Percentiles rank a stretch among this genome's conserved stretches.
phyloP scores from a whole-genome alignment of 257 asterid genomes.

The Oldenlandia corymbosa region DNA sequence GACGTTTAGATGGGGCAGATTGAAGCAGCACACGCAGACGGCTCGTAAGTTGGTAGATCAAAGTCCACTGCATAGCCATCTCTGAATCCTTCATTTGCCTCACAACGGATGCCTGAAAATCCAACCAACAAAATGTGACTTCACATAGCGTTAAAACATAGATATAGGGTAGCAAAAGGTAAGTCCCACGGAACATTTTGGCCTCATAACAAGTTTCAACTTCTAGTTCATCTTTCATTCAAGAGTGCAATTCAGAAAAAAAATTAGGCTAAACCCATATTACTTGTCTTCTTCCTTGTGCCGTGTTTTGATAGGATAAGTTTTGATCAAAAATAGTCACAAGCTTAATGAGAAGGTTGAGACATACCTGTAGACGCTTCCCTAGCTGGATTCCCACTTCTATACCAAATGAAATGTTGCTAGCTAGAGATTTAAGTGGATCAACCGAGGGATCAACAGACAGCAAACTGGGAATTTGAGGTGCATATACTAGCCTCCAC shows the following conservation, averaged over 20 bases:
- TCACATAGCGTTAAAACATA: neutral
- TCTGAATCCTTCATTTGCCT: conserved; percentile 99
- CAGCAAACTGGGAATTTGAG: conserved; percentile 88
- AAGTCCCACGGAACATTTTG: too few relatives aligned
- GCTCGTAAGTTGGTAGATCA: conserved; percentile 94
- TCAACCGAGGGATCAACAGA: conserved; percentile 92
- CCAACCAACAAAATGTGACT: conserved; percentile 1
- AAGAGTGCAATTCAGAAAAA: too few relatives aligned
- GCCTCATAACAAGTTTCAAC: too few relatives aligned
- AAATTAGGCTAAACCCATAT: neutral
- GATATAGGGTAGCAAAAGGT: too few relatives aligned
- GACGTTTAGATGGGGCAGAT: conserved; percentile 92
- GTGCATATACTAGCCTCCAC: conserved; percentile 98
- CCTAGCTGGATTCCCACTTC: conserved; percentile 98
- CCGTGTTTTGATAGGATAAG: neutral
- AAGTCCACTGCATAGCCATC: conserved; percentile 99
- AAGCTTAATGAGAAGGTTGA: neutral
- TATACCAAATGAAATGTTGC: conserved; percentile 95
- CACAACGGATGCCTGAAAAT: conserved; percentile 80
- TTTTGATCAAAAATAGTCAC: too few relatives aligned
- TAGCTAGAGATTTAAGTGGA: conserved; percentile 93
- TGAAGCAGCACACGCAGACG: conserved; percentile 87
- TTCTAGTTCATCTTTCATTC: too few relatives aligned
- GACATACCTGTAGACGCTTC: conserved; percentile 88
- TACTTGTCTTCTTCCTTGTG: neutral